Evolutionary conservation across 2,329 filamentous ascomycete species (phyloP), one percentile per base, ranked within the genome.

Genomic region (Hymenoscyphus scutula): DNA sequence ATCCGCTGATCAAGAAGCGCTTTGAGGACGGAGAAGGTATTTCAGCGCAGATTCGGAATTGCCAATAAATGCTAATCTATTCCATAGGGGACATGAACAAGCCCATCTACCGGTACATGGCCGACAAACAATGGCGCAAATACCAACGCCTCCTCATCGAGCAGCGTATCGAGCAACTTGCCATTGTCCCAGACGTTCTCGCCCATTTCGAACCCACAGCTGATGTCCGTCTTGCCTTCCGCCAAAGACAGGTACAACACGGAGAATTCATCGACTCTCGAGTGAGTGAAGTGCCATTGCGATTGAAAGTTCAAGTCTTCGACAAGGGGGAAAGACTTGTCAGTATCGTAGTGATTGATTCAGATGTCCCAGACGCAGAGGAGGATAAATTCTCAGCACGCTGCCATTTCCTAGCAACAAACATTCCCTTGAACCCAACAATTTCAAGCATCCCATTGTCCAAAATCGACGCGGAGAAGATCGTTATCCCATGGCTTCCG

Each of bases 21-120:
- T 98, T 96, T 69, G 95, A 99, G 75, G 93, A 98, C 76, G 92
- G 93, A 27, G 77, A 89, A 71, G 92, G 94, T 97, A 80, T 70
- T 84, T 51, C 45, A 23, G 11, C 8, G 45, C 19, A 51, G 1
- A 23, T 23, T 25, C 8, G 11, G 8, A 45, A 23, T 45, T 11
- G n/a, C 5, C 19, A 13, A 1, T 51, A 19, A 11, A 30, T 59
- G 58, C 70, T 75, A 70, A 74, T 66, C 30, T 37, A 32, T 30
- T 53, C 57, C 62, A 13, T 68, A 97, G 93, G 90, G 68, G 92
- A 98, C 77, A 94, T 98, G 92, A 89, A 86, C 80, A 96, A 96
- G 77, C 94, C 94, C 66, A 93, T 99, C 74, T 99, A 99, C 81
- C 90, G 94, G 67, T 85, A 90, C 76, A 88, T 98, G 58, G 91